These are phyloP conservation scores for Adenanthera pavonina DNA, from an alignment of 306 rosid genomes.

Conservation along the genomic window DNA sequence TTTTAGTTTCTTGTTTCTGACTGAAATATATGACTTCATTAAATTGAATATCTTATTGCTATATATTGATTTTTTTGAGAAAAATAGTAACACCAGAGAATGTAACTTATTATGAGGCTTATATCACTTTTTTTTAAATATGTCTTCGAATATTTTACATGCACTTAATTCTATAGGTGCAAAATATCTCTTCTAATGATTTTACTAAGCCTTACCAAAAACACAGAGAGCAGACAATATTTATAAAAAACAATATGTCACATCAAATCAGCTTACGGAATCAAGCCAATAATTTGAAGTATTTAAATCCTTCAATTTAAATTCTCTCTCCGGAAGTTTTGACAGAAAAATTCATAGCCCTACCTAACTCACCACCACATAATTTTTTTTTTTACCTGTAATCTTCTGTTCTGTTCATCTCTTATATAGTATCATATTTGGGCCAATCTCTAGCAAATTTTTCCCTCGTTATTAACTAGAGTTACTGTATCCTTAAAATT, in stretches of 20 bases:
- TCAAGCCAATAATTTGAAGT: conserved; percentile 42
- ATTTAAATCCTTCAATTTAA: conserved; percentile 30
- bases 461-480: background rate
- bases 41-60: background rate
- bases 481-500: background rate
- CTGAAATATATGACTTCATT: background rate
- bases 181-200: background rate
- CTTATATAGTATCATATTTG: background rate
- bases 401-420: conserved; percentile 14
- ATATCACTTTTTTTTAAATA: too few species aligned
- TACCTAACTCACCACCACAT: conserved; percentile 40
- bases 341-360: conserved; percentile 24
- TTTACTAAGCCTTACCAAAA: background rate
- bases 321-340: conserved; percentile 27
- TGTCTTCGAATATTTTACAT: too few species aligned
- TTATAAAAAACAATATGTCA: conserved; percentile 42
- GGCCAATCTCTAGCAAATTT: background rate
- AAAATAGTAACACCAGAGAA: too few species aligned
- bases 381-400: background rate
- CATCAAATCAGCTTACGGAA: conserved; percentile 39
- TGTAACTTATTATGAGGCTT: too few species aligned
- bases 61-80: too few species aligned
- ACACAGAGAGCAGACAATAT: background rate
- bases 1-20: background rate
- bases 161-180: too few species aligned